phyloP scores from a whole-genome alignment of 1,139 yeast genomes.

The Yamadazyma epiphylla region DNA sequence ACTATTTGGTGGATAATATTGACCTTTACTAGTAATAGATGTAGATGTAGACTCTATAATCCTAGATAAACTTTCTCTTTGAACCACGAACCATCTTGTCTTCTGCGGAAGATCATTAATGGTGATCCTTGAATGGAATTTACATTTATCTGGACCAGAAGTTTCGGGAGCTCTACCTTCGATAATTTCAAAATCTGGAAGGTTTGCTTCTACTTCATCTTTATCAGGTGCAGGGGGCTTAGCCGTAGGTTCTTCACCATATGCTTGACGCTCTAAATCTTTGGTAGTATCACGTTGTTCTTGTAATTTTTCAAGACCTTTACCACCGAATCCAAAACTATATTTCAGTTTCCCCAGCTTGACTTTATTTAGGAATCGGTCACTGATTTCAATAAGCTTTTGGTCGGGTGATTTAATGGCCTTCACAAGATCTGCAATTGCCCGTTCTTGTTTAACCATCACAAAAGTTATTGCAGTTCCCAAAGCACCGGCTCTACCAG shows the following conservation, averaged over 20 bases:
- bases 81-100: conserved; percentile 80
- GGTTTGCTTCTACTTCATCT: conserved; percentile 4
- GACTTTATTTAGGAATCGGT: conserved; percentile 56
- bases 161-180: conserved; percentile 60
- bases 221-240: conserved; percentile 1
- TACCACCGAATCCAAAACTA: conserved; percentile 86
- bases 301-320: conserved; percentile 82
- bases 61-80: conserved; percentile 59
- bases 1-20: conserved; percentile 60
- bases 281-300: conserved; percentile 58
- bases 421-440: conserved; percentile 68
- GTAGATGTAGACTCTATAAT: conserved; percentile 73
- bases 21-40: conserved; percentile 82
- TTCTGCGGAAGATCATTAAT: conserved; percentile 85
- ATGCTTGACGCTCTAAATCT: conserved; percentile 42
- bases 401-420: conserved; percentile 42
- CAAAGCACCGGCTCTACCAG: conserved; percentile 83
- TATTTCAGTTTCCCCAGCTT: conserved; percentile 67
- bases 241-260: conserved; percentile 4
- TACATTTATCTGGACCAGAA: conserved; percentile 58
- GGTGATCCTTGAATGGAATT: conserved; percentile 66
- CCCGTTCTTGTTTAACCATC: conserved; percentile 58
- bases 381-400: conserved; percentile 51
- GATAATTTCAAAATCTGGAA: conserved; percentile 47
- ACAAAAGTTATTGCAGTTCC: conserved; percentile 83